Base-by-base conservation (phyloP, 1,284 basidiomycete genomes). In the Athelia sp. region DNA sequence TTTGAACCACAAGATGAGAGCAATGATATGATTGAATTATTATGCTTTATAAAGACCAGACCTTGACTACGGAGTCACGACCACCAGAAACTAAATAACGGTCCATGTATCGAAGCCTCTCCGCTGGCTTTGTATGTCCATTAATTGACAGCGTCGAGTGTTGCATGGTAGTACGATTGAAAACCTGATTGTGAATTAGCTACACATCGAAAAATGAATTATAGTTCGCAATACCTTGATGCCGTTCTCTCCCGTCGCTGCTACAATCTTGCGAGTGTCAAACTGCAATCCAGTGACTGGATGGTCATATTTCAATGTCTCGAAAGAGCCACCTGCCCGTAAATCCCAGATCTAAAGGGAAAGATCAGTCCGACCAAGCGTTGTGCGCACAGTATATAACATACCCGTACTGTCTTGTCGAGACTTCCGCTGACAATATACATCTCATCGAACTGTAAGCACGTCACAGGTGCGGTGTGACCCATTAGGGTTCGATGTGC, bases 311-410 rank as follows among this genome's bases (percentile, higher is more conserved):
- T 85, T 81, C 55, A 99, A 83, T 6, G 93, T 92, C 60, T 99
- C 95, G 51, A 87, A 83, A 45, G 88, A 86, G 19, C 83, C 78
- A 24, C 97, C 96, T 23, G 87, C 94, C 18, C 97, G 84, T 44
- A 99, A 80, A 63, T 99, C 97, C 97, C 97, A 99, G 57, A 95
- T 91, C 91, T 93, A 29, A 35, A n/a, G n/a, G n/a, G n/a, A n/a
- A n/a, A n/a, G n/a, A n/a, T 47, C 35, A 44, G 46, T 15, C 48
- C 46, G n/a, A 51, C 26, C 47, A 18, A 29, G 18, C 46, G 42
- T 31, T 45, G 13, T 24, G 17, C n/a, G 9, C 18, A 24, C 43
- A 45, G 45, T 55, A 21, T 52, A 34, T 44, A 48, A 73, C 84
- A 58, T 61, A 94, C 91, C 63, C 89, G 75, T 52, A 98, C 78